Evolutionary conservation across 2,329 filamentous ascomycete genomes (phyloP).

Genomic region (Orbilia oligospora): DNA sequence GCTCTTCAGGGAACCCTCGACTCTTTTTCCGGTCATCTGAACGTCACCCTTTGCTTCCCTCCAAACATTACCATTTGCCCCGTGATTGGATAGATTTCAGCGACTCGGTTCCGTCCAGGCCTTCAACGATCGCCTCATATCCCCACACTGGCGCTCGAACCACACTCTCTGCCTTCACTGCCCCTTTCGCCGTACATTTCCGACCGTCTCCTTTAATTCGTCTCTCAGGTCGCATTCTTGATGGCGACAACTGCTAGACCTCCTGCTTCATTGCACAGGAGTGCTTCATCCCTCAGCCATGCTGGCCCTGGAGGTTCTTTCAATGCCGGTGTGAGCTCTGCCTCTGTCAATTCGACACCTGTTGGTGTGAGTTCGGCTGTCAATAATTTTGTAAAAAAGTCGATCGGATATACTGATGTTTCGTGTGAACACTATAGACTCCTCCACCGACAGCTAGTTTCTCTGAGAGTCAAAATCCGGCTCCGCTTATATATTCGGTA

Average conservation of each 20-base stretch:
- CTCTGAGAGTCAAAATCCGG: slow-evolving; percentile 22
- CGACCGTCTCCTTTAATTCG: not conserved
- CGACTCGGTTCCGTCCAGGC: slow-evolving; percentile 23
- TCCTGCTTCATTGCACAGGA: slow-evolving; percentile 51
- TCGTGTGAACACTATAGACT: slow-evolving; percentile 34
- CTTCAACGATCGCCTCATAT: slow-evolving; percentile 31
- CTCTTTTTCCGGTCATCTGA: slow-evolving; percentile 20
- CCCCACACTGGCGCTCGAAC: slow-evolving; percentile 18
- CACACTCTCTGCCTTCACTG: not conserved
- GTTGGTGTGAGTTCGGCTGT: slow-evolving; percentile 41
- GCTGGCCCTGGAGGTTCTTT: slow-evolving; percentile 57
- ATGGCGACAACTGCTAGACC: slow-evolving; percentile 57
- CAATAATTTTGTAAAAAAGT: not conserved
- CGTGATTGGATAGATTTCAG: slow-evolving; percentile 47
- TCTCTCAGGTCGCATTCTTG: slow-evolving; percentile 10
- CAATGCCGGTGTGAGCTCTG: slow-evolving; percentile 59
- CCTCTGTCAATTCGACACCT: slow-evolving; percentile 59
- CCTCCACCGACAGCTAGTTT: slow-evolving; percentile 50
- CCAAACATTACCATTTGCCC: slow-evolving; percentile 32
- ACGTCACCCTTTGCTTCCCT: slow-evolving; percentile 21
- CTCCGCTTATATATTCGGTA: slow-evolving; percentile 60
- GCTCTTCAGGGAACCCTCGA: slow-evolving; percentile 9
- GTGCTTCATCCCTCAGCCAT: slow-evolving; percentile 56
- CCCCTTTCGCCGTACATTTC: slow-evolving; percentile 21
- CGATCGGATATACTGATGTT: not conserved